phyloP scores from a whole-genome alignment of 2,329 filamentous ascomycete species.

The Cladophialophora bantiana region DNA sequence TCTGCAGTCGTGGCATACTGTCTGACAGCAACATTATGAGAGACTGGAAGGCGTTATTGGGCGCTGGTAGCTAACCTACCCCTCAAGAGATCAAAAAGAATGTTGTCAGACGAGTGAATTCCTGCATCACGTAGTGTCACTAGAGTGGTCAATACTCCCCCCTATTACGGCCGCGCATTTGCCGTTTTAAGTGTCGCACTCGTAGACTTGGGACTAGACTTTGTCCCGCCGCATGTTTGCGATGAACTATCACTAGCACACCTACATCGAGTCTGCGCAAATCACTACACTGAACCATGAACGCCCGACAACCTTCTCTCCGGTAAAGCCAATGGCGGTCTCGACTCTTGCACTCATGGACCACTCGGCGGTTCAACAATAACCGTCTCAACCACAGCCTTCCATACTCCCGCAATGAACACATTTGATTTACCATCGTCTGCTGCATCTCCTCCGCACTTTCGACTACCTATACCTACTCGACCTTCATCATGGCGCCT shows the following conservation, averaged over 20 bases:
- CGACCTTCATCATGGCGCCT: constrained; percentile 60
- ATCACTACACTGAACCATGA: constrained; percentile 4
- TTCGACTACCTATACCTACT: constrained; percentile 5
- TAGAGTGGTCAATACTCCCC: not conserved
- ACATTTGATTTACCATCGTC: constrained; percentile 17
- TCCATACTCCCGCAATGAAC: constrained; percentile 26
- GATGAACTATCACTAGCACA: not conserved
- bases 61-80: not conserved
- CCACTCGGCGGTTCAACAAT: constrained; percentile 5
- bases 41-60: not conserved
- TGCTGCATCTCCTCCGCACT: constrained; percentile 13
- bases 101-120: not conserved
- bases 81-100: not conserved
- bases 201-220: not conserved
- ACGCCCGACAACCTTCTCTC: constrained; percentile 4
- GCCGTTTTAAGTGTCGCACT: not conserved
- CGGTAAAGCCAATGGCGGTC: not conserved
- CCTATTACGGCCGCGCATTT: not conserved
- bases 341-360: constrained; percentile 18
- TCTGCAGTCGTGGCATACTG: not conserved
- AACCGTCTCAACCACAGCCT: constrained; percentile 1
- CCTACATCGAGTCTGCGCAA: constrained; percentile 3
- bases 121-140: not conserved
- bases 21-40: not conserved
- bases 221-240: constrained; percentile 2